These are phyloP conservation scores for Chalciporus sphaerocephalus DNA, from an alignment of 768 basidiomycete genomes.

Conservation along the genomic window DNA sequence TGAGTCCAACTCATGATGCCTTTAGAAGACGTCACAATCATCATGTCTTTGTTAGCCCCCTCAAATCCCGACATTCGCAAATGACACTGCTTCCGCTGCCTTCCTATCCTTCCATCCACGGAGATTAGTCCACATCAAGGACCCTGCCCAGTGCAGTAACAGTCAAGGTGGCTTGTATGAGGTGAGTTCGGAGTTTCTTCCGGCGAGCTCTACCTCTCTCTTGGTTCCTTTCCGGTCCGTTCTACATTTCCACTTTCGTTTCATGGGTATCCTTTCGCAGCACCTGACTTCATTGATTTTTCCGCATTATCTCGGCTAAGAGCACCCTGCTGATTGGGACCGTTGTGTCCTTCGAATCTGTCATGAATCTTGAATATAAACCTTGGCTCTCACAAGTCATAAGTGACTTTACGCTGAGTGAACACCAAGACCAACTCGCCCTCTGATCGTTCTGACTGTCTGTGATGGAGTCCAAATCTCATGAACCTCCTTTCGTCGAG, in stretches of 20 bases:
- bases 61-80: not conserved
- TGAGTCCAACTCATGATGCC: too few relatives aligned
- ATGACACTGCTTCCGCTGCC: not conserved
- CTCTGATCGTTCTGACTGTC: not conserved
- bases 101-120: not conserved
- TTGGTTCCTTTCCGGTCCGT: not conserved
- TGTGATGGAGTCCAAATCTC: not conserved
- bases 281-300: not conserved
- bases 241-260: not conserved
- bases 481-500: not conserved
- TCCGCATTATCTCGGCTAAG: not conserved
- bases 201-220: not conserved
- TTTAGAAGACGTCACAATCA: not conserved
- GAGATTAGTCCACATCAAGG: not conserved
- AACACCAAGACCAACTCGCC: not conserved
- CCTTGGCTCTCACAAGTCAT: not conserved
- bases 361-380: not conserved
- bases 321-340: not conserved
- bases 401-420: not conserved
- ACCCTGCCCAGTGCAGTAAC: too few relatives aligned
- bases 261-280: too few relatives aligned
- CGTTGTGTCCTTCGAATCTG: not conserved
- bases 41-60: not conserved
- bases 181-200: not conserved
- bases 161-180: too few relatives aligned